Evolutionary conservation across 78 protist genomes (phyloP).

Genomic region (Cavenderia fasciculata): DNA sequence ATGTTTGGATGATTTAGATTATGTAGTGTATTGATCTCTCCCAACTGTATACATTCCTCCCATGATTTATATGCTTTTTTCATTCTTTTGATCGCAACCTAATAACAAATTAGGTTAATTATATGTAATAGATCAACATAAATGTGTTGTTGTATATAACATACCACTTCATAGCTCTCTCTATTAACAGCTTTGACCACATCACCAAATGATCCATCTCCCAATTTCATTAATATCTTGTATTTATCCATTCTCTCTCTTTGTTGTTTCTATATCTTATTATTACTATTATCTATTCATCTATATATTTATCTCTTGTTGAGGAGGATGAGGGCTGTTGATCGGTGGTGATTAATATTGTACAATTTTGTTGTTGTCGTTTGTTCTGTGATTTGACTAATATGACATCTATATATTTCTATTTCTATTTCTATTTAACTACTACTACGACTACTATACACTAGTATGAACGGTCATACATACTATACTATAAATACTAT

Average conservation of each 20-base stretch:
- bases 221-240: slow-evolving; percentile 53
- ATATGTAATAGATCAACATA: not conserved
- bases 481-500: too few species aligned
- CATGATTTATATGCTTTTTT: slow-evolving; percentile 93
- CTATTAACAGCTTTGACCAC: slow-evolving; percentile 57
- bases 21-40: slow-evolving; percentile 93
- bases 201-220: slow-evolving; percentile 83
- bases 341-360: too few species aligned
- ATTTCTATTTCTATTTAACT: too few species aligned
- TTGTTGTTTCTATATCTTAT: not conserved
- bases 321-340: too few species aligned
- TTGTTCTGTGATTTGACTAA: too few species aligned
- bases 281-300: too few species aligned
- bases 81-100: slow-evolving; percentile 98
- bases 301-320: too few species aligned
- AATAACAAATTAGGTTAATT: not conserved
- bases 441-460: too few species aligned
- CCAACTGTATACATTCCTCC: slow-evolving; percentile 93
- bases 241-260: slow-evolving; percentile 55
- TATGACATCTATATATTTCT: too few species aligned
- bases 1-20: slow-evolving; percentile 96
- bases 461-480: too few species aligned
- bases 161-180: slow-evolving; percentile 45
- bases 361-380: too few species aligned
- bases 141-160: not conserved